Base-by-base conservation (phyloP, 2,329 filamentous ascomycete genomes). In the Bipolaris victoriae region DNA sequence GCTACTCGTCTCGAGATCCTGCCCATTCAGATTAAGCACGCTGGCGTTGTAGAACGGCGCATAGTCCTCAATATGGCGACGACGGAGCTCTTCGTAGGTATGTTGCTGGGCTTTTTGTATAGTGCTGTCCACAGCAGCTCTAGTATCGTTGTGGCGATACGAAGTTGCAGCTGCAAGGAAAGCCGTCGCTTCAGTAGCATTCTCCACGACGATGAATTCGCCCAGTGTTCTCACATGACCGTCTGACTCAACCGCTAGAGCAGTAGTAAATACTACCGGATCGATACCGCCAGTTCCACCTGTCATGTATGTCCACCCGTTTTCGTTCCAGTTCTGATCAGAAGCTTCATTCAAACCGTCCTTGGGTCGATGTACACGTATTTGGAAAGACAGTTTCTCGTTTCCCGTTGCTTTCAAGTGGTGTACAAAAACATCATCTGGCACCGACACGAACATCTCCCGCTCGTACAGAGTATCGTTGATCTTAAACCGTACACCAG, bases 131-230 rank as follows among this genome's bases (percentile, higher is more conserved):
- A 78, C 72, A 35, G 63, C 61, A 18, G 52, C 16, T 31, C 67
- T 70, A 5, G 66, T 68, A 7, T 75, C 66, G 11, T 43, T 60
- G 35, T 69, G 55, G 24, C 79, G 76, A 51, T 76, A 81, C 0
- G 73, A 74, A 1, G 79, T 80, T 26, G 78, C 73, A 2, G 77
- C 77, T 5, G 76, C 75, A 51, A 81, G 66, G 5, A 74, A 59
- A 1, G 81, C 64, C 0, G 77, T 65, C 16, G 76, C 69, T 24
- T 76, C 65, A 11, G 67, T 71, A 3, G 78, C 72, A 16, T 71
- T 76, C 68, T 56, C 48, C 15, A 56, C 41, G 33, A 56, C 26
- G 36, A 56, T 52, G 13, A 52, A 56, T 35, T 40, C 41, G 9
- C 49, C 49, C 10, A 52, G 29, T 6, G 49, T 56, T 10, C 52